Evolutionary conservation across 108 stramenopile genomes (phyloP).

Genomic region (Cyclotella choctawhatcheeana): DNA sequence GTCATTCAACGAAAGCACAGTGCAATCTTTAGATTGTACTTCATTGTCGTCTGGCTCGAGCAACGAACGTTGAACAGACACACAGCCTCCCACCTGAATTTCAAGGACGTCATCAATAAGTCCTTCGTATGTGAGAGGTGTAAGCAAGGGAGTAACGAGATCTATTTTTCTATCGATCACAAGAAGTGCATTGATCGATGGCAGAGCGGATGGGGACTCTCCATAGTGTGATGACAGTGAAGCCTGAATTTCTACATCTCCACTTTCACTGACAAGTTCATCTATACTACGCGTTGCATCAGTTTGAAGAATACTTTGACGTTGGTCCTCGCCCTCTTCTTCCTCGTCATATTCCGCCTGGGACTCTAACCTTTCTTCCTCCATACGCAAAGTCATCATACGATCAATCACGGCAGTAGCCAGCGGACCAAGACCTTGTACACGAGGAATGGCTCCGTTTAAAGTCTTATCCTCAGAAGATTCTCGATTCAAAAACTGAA

Average conservation of each 20-base stretch:
- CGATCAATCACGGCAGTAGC: constrained; percentile 78
- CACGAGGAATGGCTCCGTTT: constrained; percentile 68
- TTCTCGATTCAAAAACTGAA: constrained; percentile 61
- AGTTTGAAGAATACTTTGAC: constrained; percentile 3
- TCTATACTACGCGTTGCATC: constrained; percentile 13
- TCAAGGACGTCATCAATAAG: constrained; percentile 92
- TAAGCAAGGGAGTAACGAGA: constrained; percentile 92
- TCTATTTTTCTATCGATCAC: constrained; percentile 92
- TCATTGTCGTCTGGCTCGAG: constrained; percentile 75
- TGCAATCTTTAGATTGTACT: constrained; percentile 30
- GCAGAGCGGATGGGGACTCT: neutral
- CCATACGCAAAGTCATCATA: constrained; percentile 65
- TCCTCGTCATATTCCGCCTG: constrained; percentile 21
- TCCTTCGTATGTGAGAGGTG: constrained; percentile 97
- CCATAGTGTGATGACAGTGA: neutral
- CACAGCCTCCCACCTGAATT: constrained; percentile 75
- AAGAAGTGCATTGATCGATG: constrained; percentile 79
- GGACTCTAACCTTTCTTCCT: constrained; percentile 57
- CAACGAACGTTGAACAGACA: constrained; percentile 41
- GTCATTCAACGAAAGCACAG: constrained; percentile 72
- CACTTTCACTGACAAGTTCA: constrained; percentile 15
- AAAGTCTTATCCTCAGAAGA: constrained; percentile 33
- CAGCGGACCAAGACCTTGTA: constrained; percentile 73
- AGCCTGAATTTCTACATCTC: constrained; percentile 20
- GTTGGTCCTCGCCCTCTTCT: constrained; percentile 20